These are phyloP conservation scores for Tylopilus sp. DNA, from an alignment of 1,284 basidiomycete genomes.

Conservation along the genomic window DNA sequence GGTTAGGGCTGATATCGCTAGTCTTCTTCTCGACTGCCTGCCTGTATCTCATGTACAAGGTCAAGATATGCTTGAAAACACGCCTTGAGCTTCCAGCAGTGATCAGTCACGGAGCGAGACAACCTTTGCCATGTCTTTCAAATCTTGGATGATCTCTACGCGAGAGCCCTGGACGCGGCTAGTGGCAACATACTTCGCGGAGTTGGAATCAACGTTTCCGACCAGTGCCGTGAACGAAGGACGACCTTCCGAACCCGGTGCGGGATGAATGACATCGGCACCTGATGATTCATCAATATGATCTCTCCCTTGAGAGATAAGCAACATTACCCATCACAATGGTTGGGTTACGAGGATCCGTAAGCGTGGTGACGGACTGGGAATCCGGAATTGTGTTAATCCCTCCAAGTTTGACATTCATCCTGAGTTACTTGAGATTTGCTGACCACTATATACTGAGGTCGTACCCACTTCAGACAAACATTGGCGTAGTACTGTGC, in stretches of 20 bases:
- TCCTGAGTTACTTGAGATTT: constrained; percentile 38
- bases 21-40: constrained; percentile 49
- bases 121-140: constrained; percentile 59
- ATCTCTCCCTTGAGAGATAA: neutral
- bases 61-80: constrained; percentile 44
- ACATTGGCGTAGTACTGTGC: constrained; percentile 76
- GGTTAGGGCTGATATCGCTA: constrained; percentile 45
- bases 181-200: constrained; percentile 51
- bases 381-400: constrained; percentile 72
- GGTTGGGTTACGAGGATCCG: constrained; percentile 65
- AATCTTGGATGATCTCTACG: constrained; percentile 70
- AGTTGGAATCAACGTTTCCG: constrained; percentile 66
- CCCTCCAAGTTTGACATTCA: constrained; percentile 79
- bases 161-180: constrained; percentile 64
- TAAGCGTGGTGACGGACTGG: constrained; percentile 54
- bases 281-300: constrained; percentile 36
- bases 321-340: constrained; percentile 63
- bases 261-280: constrained; percentile 76
- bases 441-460: neutral
- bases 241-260: constrained; percentile 65
- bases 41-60: constrained; percentile 55
- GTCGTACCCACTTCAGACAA: constrained; percentile 59
- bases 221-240: constrained; percentile 77
- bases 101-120: constrained; percentile 7
- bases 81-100: constrained; percentile 10